A percentile compares a stretch with the other conserved stretches of the same genome.
phyloP scores from a whole-genome alignment of 306 rosid species.

The Ormosia emarginata region DNA sequence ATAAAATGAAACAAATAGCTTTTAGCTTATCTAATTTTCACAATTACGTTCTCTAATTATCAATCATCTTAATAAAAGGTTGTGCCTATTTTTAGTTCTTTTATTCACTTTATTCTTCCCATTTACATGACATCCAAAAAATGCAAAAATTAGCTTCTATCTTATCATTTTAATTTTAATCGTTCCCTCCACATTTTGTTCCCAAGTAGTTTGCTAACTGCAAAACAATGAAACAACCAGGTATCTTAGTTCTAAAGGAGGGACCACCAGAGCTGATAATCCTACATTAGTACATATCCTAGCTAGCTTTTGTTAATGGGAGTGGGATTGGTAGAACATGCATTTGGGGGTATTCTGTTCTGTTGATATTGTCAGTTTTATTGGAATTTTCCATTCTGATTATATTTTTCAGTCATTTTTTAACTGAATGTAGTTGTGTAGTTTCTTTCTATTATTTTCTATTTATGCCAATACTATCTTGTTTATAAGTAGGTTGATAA shows the following conservation, averaged over 20 bases:
- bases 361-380: conserved; percentile 4
- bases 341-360: conserved; percentile 7
- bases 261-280: not conserved
- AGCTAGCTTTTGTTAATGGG: not conserved
- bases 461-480: not conserved
- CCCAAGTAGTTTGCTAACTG: not conserved
- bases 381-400: not conserved
- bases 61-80: not conserved
- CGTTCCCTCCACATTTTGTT: not conserved
- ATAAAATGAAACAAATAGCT: not conserved
- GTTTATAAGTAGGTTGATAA: conserved; percentile 75
- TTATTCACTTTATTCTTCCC: not conserved
- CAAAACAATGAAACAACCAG: not conserved
- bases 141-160: not conserved
- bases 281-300: conserved; percentile 1
- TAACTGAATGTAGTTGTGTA: not conserved
- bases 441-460: not conserved
- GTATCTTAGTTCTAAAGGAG: not conserved
- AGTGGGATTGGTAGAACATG: conserved; percentile 1
- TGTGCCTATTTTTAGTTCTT: not conserved
- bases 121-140: conserved; percentile 7
- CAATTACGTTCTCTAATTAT: not conserved
- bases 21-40: not conserved
- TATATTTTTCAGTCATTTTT: not conserved
- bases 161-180: not conserved